Evolutionary conservation across 371 early-diverging fungal species (phyloP).

Genomic region (Mortierella sp.): DNA sequence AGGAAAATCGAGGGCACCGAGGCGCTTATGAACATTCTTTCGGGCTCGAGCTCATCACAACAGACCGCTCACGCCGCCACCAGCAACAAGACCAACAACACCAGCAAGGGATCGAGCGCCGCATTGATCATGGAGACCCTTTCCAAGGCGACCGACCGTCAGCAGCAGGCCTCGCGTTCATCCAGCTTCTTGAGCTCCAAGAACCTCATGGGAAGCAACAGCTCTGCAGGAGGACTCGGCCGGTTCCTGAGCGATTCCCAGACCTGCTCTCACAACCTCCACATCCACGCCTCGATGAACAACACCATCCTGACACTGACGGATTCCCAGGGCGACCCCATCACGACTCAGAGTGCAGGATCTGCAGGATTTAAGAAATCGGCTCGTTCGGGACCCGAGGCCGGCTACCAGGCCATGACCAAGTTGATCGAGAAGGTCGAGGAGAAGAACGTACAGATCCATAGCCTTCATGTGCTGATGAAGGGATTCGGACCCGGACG

Average conservation of each 20-base stretch:
- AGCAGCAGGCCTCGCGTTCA: slow-evolving; percentile 22
- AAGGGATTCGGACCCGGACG: slow-evolving; percentile 95
- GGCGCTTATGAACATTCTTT: slow-evolving; percentile 42
- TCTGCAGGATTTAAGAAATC: slow-evolving; percentile 91
- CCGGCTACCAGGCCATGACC: slow-evolving; percentile 92
- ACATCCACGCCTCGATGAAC: slow-evolving; percentile 87
- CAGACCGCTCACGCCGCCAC: background rate
- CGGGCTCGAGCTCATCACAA: slow-evolving; percentile 15
- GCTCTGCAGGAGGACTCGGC: background rate
- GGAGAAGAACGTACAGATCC: slow-evolving; percentile 73
- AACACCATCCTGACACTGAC: slow-evolving; percentile 94
- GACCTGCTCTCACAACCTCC: slow-evolving; percentile 66
- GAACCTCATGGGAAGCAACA: slow-evolving; percentile 4
- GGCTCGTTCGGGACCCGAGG: slow-evolving; percentile 90
- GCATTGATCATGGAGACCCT: slow-evolving; percentile 47
- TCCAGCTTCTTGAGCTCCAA: slow-evolving; percentile 21
- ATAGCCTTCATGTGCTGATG: slow-evolving; percentile 81
- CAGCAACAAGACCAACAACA: slow-evolving; percentile 15
- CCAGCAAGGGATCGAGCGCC: slow-evolving; percentile 10
- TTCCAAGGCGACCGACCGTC: slow-evolving; percentile 35
- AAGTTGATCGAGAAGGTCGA: slow-evolving; percentile 77
- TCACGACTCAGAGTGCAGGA: slow-evolving; percentile 86
- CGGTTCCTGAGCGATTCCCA: slow-evolving; percentile 33
- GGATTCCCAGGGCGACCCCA: slow-evolving; percentile 75
- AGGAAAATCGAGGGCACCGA: slow-evolving; percentile 26